Percentiles rank a stretch among this genome's conserved stretches.
Evolutionary conservation across 1,139 yeast species (phyloP).

Genomic region (Pichia sp.): DNA sequence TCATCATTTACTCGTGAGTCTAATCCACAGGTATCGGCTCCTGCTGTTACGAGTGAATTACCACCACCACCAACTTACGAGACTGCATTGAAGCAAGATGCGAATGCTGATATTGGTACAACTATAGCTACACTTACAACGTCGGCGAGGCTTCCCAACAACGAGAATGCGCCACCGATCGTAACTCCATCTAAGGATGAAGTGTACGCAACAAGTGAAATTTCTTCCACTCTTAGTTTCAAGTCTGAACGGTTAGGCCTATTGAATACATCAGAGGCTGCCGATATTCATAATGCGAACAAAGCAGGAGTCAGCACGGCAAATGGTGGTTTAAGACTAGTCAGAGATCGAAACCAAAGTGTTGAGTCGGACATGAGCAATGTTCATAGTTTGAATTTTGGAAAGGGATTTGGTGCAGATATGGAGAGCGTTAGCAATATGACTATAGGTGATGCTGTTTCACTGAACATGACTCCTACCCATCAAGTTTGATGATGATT

Average conservation of each 20-base stretch:
- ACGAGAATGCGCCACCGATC: too few species aligned
- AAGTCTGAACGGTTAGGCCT: constrained; percentile 7
- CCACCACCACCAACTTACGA: constrained; percentile 6
- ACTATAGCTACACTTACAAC: too few species aligned
- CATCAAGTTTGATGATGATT: constrained; percentile 1
- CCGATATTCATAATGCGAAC: background rate
- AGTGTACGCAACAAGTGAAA: too few species aligned
- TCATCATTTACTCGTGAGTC: too few species aligned
- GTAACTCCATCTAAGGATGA: too few species aligned
- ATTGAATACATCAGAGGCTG: constrained; percentile 1
- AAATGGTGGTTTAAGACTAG: background rate
- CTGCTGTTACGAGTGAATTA: too few species aligned
- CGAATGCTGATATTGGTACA: background rate
- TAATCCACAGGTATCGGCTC: too few species aligned
- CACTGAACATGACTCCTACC: constrained; percentile 12
- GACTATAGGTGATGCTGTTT: constrained; percentile 6
- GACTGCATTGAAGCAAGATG: background rate
- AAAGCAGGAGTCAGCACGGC: background rate
- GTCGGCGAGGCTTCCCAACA: too few species aligned
- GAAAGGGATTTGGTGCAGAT: constrained; percentile 10
- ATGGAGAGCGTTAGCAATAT: constrained; percentile 9
- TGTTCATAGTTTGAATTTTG: too few species aligned
- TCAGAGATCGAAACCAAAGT: background rate
- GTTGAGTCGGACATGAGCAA: constrained; percentile 7
- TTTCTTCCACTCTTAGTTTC: constrained; percentile 3